phyloP scores from a whole-genome alignment of 352 stramenopile species.

The Globisporangium ultimum region DNA sequence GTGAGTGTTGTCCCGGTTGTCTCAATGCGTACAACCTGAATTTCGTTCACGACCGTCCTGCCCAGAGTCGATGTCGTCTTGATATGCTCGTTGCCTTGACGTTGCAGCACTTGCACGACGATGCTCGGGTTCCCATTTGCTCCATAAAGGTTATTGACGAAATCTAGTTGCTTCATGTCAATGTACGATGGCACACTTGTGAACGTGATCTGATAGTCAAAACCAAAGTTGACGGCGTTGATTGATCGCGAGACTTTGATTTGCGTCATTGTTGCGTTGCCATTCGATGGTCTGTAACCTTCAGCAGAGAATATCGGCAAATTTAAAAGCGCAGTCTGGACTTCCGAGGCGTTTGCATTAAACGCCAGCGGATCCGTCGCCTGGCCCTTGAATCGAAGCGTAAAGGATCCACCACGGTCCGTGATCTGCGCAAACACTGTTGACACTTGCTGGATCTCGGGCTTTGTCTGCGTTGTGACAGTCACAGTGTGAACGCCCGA shows the following conservation, averaged over 20 bases:
- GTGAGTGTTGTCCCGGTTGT: slow-evolving; percentile 31
- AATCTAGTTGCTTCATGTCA: slow-evolving; percentile 28
- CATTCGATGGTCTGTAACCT: background rate
- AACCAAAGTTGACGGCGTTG: slow-evolving; percentile 57
- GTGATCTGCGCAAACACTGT: slow-evolving; percentile 67
- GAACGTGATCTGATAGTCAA: slow-evolving; percentile 76
- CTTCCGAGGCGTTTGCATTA: slow-evolving; percentile 64
- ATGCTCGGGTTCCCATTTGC: slow-evolving; percentile 39
- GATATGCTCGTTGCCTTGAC: slow-evolving; percentile 55
- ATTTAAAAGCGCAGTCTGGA: slow-evolving; percentile 64
- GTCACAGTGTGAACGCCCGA: slow-evolving; percentile 86
- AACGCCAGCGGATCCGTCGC: slow-evolving; percentile 72
- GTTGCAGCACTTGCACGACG: slow-evolving; percentile 23
- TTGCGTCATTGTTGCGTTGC: slow-evolving; percentile 13
- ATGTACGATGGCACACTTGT: slow-evolving; percentile 34
- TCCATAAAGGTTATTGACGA: slow-evolving; percentile 66
- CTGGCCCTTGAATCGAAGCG: slow-evolving; percentile 59
- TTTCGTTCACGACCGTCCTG: slow-evolving; percentile 57
- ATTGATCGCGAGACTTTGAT: slow-evolving; percentile 50
- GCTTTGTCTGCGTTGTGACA: slow-evolving; percentile 69
- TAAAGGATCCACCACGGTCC: slow-evolving; percentile 82
- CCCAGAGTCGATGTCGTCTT: slow-evolving; percentile 61
- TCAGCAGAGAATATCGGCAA: slow-evolving; percentile 35
- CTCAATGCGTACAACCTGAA: slow-evolving; percentile 61
- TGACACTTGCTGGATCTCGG: slow-evolving; percentile 83